Conservation (phyloP, 164 flowering plant species). For the Piper longum region DNA sequence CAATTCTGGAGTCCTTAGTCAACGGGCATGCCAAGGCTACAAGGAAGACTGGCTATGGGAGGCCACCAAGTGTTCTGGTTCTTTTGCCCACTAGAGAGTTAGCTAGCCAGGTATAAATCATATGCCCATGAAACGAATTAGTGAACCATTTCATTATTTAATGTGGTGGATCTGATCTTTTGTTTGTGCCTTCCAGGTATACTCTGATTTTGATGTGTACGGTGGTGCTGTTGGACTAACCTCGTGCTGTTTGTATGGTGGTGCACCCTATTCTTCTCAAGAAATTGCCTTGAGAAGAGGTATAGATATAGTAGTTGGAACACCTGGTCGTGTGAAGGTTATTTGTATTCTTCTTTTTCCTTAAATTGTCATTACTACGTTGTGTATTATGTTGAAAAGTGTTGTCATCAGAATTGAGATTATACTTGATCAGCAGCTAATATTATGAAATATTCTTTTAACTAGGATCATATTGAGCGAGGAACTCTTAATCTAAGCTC, state of each 20-base stretch:
- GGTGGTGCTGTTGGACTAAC: slow-evolving; percentile 60
- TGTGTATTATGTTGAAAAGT: neutral
- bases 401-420: neutral
- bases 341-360: neutral
- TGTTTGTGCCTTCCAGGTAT: slow-evolving; percentile 30
- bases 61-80: slow-evolving; percentile 68
- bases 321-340: slow-evolving; percentile 90
- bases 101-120: slow-evolving; percentile 55
- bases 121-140: neutral
- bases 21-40: slow-evolving; percentile 46
- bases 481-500: slow-evolving; percentile 57
- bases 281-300: slow-evolving; percentile 62
- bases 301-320: slow-evolving; percentile 81
- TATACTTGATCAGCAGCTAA: neutral
- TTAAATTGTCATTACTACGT: neutral
- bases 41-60: slow-evolving; percentile 73
- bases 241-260: slow-evolving; percentile 79
- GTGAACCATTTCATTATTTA: neutral
- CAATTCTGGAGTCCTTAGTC: slow-evolving; percentile 71
- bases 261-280: slow-evolving; percentile 49
- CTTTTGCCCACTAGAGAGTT: slow-evolving; percentile 82
- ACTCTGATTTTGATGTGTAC: slow-evolving; percentile 67
- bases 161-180: neutral
- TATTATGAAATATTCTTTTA: neutral
- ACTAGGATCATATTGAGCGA: slow-evolving; percentile 81